Evolutionary conservation across 2,329 filamentous ascomycete genomes (phyloP).

Genomic region (Ramularia collo-cygni): DNA sequence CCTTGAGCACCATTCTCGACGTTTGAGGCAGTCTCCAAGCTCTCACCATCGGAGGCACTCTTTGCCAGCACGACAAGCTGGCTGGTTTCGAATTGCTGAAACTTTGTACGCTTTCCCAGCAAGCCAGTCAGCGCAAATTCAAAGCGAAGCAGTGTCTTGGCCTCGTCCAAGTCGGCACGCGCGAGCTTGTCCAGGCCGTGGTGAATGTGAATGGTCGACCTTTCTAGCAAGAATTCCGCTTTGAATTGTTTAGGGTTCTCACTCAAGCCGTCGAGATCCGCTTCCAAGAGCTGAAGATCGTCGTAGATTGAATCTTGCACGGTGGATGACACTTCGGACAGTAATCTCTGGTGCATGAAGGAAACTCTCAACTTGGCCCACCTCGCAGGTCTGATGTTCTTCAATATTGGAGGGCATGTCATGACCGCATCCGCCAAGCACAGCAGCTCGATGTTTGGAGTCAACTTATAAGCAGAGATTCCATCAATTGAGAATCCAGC

Average conservation of each 20-base stretch:
- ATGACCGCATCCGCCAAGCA: conserved; percentile 61
- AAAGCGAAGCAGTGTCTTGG: conserved; percentile 62
- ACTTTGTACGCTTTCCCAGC: conserved; percentile 77
- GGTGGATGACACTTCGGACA: conserved; percentile 55
- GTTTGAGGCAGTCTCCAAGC: conserved; percentile 1
- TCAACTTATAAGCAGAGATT: conserved; percentile 75
- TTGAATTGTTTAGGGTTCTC: conserved; percentile 33
- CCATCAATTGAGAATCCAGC: conserved; percentile 70
- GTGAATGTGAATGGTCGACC: conserved; percentile 74
- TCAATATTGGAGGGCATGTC: conserved; percentile 42
- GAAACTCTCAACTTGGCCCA: conserved; percentile 67
- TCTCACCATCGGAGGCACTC: conserved; percentile 46
- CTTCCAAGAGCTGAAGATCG: conserved; percentile 52
- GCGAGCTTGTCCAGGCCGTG: conserved; percentile 76
- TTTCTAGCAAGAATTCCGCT: conserved; percentile 72
- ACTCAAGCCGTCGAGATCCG: conserved; percentile 25
- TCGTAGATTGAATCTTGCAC: conserved; percentile 56
- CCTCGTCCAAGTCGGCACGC: conserved; percentile 60
- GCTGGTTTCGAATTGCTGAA: conserved; percentile 71
- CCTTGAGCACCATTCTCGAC: conserved; percentile 2
- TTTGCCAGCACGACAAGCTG: conserved; percentile 87
- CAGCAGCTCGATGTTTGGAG: conserved; percentile 77
- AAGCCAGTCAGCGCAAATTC: conserved; percentile 77
- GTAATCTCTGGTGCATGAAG: conserved; percentile 63
- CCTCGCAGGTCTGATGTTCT: conserved; percentile 39